A percentile compares a stretch with the other conserved stretches of the same genome.
phyloP scores from a whole-genome alignment of 208 protist genomes.

The Porcisia hertigi region DNA sequence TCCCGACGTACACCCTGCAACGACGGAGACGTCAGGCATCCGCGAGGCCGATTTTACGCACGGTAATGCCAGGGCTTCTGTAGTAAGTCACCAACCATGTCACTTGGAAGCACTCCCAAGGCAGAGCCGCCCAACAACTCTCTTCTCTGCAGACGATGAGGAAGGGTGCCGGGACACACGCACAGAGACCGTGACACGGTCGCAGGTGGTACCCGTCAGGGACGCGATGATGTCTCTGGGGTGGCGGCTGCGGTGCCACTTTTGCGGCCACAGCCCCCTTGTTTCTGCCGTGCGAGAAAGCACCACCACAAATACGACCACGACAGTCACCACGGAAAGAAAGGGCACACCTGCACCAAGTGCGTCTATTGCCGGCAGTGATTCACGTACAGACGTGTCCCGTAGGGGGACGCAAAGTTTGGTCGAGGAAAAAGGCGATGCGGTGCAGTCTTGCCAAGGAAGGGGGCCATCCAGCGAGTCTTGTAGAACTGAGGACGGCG shows the following conservation, averaged over 20 bases:
- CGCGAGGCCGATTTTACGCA: background rate
- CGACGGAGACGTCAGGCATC: background rate
- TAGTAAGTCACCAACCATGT: too few relatives aligned
- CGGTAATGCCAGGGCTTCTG: background rate
- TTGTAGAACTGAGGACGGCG: too few relatives aligned
- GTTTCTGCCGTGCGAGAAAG: conserved; percentile 8
- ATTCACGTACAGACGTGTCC: background rate
- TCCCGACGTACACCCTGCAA: background rate
- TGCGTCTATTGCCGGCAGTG: too few relatives aligned
- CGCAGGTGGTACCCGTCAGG: conserved; percentile 1
- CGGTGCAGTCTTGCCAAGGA: background rate
- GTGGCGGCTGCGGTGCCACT: conserved; percentile 17
- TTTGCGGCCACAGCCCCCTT: conserved; percentile 17
- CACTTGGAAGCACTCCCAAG: background rate
- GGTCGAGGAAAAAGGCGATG: background rate
- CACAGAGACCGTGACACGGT: conserved; percentile 7
- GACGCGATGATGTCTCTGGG: conserved; percentile 13
- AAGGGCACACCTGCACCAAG: background rate
- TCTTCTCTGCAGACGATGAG: background rate
- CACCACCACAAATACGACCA: conserved; percentile 14
- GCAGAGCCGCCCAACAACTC: background rate
- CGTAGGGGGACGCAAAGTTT: too few relatives aligned
- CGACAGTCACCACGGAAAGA: conserved; percentile 6
- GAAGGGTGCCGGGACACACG: background rate
- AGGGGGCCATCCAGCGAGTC: background rate